Evolutionary conservation across 1,139 yeast species (phyloP).

Genomic region (Debaryomyces subglobosus): DNA sequence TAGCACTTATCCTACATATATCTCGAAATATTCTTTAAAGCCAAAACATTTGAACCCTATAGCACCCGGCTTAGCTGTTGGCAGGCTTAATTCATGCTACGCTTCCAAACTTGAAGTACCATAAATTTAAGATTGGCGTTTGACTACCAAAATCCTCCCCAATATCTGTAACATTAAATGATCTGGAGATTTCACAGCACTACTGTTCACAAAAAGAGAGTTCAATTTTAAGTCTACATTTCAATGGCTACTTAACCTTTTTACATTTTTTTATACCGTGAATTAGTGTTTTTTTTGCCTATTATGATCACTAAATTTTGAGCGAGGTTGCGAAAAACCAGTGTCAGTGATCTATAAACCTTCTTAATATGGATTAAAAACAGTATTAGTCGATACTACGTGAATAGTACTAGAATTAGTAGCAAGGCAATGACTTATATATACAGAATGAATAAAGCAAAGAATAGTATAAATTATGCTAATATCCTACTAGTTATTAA

Average conservation of each 20-base stretch:
- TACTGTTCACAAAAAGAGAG: too few relatives aligned
- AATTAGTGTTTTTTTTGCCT: background rate
- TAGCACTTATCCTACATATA: background rate
- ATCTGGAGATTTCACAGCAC: too few relatives aligned
- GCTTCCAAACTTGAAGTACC: background rate
- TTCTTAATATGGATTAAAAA: slow-evolving; percentile 5
- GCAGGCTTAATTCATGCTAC: background rate
- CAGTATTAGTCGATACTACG: background rate
- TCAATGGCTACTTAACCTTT: slow-evolving; percentile 2
- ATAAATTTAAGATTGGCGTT: too few relatives aligned
- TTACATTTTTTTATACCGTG: background rate
- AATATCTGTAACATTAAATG: too few relatives aligned
- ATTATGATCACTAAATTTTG: background rate
- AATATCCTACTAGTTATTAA: background rate
- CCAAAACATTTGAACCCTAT: background rate
- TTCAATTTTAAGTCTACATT: background rate
- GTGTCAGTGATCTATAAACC: slow-evolving; percentile 2
- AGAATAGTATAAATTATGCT: slow-evolving; percentile 6
- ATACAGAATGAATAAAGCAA: background rate
- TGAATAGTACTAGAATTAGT: background rate
- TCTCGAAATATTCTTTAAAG: background rate
- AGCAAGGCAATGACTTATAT: background rate
- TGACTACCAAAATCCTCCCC: too few relatives aligned
- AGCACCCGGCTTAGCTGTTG: too few relatives aligned
- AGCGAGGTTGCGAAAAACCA: slow-evolving; percentile 6